Evolutionary conservation across 225 moss, liverwort and hornwort genomes (phyloP).

Genomic region (Sphagnum tenellum): DNA sequence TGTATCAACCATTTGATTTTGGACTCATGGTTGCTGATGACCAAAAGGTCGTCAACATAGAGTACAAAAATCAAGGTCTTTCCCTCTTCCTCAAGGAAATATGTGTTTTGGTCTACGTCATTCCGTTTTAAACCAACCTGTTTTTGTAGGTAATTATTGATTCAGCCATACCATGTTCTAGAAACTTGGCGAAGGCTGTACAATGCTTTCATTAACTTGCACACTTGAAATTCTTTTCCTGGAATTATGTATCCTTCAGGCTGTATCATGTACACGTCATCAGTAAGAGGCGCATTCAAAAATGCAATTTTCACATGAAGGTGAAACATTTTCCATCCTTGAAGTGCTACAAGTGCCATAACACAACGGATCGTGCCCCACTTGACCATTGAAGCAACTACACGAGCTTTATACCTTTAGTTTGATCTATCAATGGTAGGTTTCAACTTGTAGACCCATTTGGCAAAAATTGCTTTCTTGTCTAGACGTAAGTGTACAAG

Average conservation of each 20-base stretch:
- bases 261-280: not conserved
- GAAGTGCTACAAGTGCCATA: not conserved
- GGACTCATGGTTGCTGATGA: not conserved
- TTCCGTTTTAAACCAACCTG: not conserved
- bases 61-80: not conserved
- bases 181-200: not conserved
- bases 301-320: not conserved
- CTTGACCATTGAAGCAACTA: not conserved
- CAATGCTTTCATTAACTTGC: not conserved
- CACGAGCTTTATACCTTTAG: not conserved
- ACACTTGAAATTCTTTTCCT: not conserved
- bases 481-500: not conserved
- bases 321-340: slow-evolving; percentile 1
- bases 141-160: not conserved
- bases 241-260: not conserved
- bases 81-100: not conserved
- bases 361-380: not conserved
- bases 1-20: not conserved
- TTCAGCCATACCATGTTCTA: not conserved
- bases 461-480: not conserved
- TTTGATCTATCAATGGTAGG: not conserved
- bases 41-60: slow-evolving; percentile 1
- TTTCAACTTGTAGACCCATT: not conserved
- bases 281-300: not conserved
- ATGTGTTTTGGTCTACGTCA: not conserved